phyloP scores from a whole-genome alignment of 768 basidiomycete species.

The Kwoniella dejecticola region DNA sequence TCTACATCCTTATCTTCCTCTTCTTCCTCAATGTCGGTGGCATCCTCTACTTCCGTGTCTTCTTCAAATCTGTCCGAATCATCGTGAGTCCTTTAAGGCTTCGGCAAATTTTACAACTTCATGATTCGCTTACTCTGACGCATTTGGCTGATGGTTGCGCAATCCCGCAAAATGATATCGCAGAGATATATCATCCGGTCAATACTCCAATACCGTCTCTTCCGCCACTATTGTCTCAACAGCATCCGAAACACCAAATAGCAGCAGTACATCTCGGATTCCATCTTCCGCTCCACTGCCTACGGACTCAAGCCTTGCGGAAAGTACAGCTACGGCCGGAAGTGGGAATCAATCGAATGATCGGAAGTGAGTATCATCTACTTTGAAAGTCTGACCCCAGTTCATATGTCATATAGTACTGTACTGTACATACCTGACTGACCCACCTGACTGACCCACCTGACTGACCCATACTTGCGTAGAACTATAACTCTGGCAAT shows the following conservation, averaged over 20 bases:
- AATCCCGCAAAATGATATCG: background rate
- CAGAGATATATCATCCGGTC: slow-evolving; percentile 1
- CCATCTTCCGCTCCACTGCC: background rate
- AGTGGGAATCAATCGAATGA: background rate
- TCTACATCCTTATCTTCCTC: slow-evolving; percentile 4
- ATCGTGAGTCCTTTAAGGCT: background rate
- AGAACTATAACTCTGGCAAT: slow-evolving; percentile 37
- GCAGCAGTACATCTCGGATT: background rate
- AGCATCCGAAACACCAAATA: background rate
- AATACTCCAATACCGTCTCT: slow-evolving; percentile 14
- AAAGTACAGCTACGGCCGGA: background rate
- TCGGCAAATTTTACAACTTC: background rate
- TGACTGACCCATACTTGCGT: background rate
- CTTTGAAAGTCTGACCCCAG: background rate
- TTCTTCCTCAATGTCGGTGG: slow-evolving; percentile 4
- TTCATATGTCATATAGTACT: background rate
- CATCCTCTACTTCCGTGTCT: slow-evolving; percentile 11
- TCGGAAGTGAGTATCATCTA: slow-evolving; percentile 11
- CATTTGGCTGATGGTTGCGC: background rate
- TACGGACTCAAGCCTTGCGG: background rate
- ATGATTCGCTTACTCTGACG: too few species aligned
- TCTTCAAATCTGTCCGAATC: slow-evolving; percentile 2
- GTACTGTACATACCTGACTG: too few species aligned
- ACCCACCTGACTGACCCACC: too few species aligned
- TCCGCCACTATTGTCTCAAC: slow-evolving; percentile 6